A percentile compares a stretch with the other conserved stretches of the same genome.
These are phyloP conservation scores for Candida sonorensis DNA, from an alignment of 805 yeast species.

Conservation along the genomic window DNA sequence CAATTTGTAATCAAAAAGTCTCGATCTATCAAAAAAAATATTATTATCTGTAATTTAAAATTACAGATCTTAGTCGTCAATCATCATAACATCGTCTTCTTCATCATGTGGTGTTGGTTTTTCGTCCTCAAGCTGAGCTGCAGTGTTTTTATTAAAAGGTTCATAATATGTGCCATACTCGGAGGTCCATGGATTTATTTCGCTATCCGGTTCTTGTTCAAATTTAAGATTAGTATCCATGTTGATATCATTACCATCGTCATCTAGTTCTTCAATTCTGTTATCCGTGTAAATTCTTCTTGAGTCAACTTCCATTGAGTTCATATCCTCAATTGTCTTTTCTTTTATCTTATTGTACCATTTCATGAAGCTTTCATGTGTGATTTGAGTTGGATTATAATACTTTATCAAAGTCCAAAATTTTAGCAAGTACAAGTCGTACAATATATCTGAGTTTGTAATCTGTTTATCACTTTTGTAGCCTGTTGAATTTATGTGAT, in stretches of 20 bases:
- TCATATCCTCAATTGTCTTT: slow-evolving; percentile 2
- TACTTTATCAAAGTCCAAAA: slow-evolving; percentile 19
- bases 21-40: too few relatives aligned
- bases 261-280: slow-evolving; percentile 13
- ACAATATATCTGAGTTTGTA: slow-evolving; percentile 15
- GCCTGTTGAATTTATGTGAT: slow-evolving; percentile 6
- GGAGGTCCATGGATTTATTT: slow-evolving; percentile 3
- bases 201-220: slow-evolving; percentile 1
- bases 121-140: neutral
- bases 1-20: too few relatives aligned
- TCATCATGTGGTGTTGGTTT: neutral
- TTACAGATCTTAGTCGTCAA: slow-evolving; percentile 2
- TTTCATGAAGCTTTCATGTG: slow-evolving; percentile 9
- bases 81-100: slow-evolving; percentile 3
- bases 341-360: slow-evolving; percentile 8
- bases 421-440: slow-evolving; percentile 13
- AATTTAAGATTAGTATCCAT: slow-evolving; percentile 2
- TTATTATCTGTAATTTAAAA: too few relatives aligned
- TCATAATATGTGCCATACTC: slow-evolving; percentile 9
- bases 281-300: neutral
- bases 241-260: slow-evolving; percentile 6
- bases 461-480: slow-evolving; percentile 5
- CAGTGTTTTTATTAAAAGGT: neutral
- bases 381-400: slow-evolving; percentile 17
- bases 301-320: neutral